These are phyloP conservation scores for Verticillium isaacii DNA, from an alignment of 2,329 filamentous ascomycete species.

Conservation along the genomic window DNA sequence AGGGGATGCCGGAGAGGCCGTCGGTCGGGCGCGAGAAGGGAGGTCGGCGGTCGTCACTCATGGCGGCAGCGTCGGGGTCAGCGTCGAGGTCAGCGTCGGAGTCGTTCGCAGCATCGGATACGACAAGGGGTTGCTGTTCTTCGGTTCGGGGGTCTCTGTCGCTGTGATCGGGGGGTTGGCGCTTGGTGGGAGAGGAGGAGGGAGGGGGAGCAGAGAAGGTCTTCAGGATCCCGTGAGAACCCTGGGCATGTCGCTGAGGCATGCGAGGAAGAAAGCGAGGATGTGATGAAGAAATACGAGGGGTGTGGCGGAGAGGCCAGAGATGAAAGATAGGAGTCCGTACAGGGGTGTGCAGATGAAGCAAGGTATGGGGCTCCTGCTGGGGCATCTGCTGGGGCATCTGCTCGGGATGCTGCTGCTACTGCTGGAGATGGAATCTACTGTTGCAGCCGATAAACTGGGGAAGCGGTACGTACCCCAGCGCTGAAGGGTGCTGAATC, in stretches of 20 bases:
- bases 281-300: not conserved
- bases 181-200: not conserved
- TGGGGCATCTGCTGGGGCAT: too few species aligned
- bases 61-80: conserved; percentile 31
- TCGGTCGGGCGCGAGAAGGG: conserved; percentile 40
- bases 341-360: not conserved
- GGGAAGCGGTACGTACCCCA: not conserved
- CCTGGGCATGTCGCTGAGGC: conserved; percentile 10
- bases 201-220: not conserved
- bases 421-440: not conserved
- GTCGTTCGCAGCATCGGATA: not conserved
- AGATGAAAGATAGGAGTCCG: not conserved
- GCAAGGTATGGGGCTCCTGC: not conserved
- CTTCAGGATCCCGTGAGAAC: not conserved
- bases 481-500: not conserved
- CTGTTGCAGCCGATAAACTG: not conserved
- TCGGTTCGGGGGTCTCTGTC: not conserved
- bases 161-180: not conserved
- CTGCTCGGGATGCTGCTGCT: not conserved
- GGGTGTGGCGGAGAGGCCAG: not conserved
- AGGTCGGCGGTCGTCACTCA: conserved; percentile 39
- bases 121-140: not conserved
- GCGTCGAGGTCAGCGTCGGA: conserved; percentile 27
- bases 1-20: conserved; percentile 37
- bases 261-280: conserved; percentile 6